These are phyloP conservation scores for Leccinum fibrillosum DNA, from an alignment of 768 basidiomycete genomes.

Conservation along the genomic window DNA sequence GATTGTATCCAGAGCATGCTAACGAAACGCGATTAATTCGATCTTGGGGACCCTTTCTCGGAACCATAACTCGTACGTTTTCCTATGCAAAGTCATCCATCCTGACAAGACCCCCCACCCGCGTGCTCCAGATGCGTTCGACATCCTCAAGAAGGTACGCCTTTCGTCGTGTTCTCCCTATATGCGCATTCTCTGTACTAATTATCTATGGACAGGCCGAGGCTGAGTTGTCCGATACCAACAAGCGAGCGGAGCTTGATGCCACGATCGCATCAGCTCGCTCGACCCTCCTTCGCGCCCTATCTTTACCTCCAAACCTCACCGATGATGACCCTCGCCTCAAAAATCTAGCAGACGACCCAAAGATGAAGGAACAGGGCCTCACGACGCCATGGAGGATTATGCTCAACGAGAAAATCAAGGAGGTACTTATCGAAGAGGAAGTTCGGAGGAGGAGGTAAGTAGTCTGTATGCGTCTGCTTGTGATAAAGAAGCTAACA, in stretches of 20 bases:
- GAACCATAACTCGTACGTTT: slow-evolving; percentile 37
- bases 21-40: slow-evolving; percentile 12
- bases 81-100: slow-evolving; percentile 76
- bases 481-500: slow-evolving; percentile 1
- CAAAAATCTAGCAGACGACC: slow-evolving; percentile 38
- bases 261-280: slow-evolving; percentile 78
- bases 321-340: slow-evolving; percentile 58
- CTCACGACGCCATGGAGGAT: slow-evolving; percentile 59
- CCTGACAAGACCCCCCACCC: slow-evolving; percentile 94
- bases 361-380: slow-evolving; percentile 30
- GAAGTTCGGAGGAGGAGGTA: slow-evolving; percentile 83
- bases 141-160: slow-evolving; percentile 84
- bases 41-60: not conserved
- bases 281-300: slow-evolving; percentile 56
- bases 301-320: slow-evolving; percentile 59
- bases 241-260: slow-evolving; percentile 78
- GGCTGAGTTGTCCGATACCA: slow-evolving; percentile 74
- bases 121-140: slow-evolving; percentile 89
- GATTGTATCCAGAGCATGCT: slow-evolving; percentile 17
- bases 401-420: slow-evolving; percentile 66
- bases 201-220: slow-evolving; percentile 56
- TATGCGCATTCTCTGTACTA: not conserved
- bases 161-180: not conserved
- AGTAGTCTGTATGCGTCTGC: slow-evolving; percentile 23
- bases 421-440: slow-evolving; percentile 87